Evolutionary conservation across 805 yeast genomes (phyloP), one percentile per base, ranked within the genome.

Genomic region (Myxozyma kluyveri): DNA sequence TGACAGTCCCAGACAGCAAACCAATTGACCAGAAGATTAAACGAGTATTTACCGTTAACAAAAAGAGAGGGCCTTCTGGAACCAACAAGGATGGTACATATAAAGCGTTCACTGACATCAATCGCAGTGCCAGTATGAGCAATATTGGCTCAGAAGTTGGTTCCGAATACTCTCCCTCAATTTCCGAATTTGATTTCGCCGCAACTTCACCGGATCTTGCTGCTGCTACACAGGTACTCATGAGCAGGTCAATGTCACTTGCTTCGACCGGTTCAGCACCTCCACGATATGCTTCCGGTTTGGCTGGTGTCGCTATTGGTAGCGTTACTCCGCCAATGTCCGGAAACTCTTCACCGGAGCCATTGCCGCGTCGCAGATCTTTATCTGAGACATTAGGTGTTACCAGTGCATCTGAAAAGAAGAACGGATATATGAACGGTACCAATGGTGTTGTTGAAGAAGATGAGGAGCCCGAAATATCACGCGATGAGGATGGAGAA

Each of bases 31-130:
- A 53, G 47, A 53, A 53, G 38, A 40, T 56, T 32, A 52, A 49
- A 39, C 46, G 45, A 18, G 56, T 42, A 6, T 48, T 55, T n/a
- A 74, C 75, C 50, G 75, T 77, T 9, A 72, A 74, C 31, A 63
- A 73, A 31, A 57, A 57, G 55, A 35, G 32, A 32, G 42, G 58
- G 2, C 61, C 57, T 1, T 5, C 49, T 6, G 58, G 60, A 9
- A 57, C 55, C 2, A 32, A 42, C 3, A 50, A 54, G 41, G 56
- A 57, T 24, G 60, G 61, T 3, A 44, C 24, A 14, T 53, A 53
- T 40, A 43, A 49, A 12, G 26, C 54, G 10, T 56, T 56, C 23
- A 18, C 56, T 17, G 35, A 27, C 22, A 32, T 45, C 36, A 53
- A 41, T 23, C 26, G 47, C 19, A 41, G 47, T 7, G 49, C 51